phyloP scores from a whole-genome alignment of 148 eudicot species.

The Camellia sinensis region DNA sequence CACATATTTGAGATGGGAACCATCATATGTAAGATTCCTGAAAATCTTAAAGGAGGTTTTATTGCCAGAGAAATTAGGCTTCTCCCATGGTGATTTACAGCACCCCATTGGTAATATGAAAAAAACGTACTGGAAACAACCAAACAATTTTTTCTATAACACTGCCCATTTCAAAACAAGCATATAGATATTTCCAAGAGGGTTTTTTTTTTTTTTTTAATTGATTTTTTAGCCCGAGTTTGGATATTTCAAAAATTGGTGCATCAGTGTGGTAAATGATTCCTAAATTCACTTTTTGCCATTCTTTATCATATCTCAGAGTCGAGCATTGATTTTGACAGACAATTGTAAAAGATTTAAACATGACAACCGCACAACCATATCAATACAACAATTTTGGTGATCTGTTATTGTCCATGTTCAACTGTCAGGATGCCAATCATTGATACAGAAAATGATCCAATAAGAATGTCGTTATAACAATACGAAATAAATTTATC shows the following conservation, averaged over 20 bases:
- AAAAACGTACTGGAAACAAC: not conserved
- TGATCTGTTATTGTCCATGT: too few relatives aligned
- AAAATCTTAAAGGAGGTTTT: not conserved
- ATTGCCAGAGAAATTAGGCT: not conserved
- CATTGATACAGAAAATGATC: not conserved
- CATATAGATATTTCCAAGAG: not conserved
- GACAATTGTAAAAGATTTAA: not conserved
- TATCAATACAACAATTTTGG: too few relatives aligned
- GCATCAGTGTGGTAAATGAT: not conserved
- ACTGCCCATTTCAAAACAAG: not conserved
- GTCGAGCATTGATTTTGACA: not conserved
- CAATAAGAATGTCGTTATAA: not conserved
- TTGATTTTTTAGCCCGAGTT: constrained; percentile 4
- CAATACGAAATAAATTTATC: not conserved
- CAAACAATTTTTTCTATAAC: not conserved
- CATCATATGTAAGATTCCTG: not conserved
- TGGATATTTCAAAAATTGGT: not conserved
- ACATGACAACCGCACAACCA: too few relatives aligned
- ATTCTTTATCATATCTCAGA: not conserved
- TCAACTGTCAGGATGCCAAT: too few relatives aligned
- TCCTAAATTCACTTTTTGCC: not conserved
- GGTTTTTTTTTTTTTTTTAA: not conserved
- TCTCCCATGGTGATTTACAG: not conserved
- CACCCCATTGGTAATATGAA: not conserved
- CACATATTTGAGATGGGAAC: not conserved